Evolutionary conservation across 1,284 basidiomycete species (phyloP), one percentile per base, ranked within the genome.

Genomic region (Porogramme epimiltina): DNA sequence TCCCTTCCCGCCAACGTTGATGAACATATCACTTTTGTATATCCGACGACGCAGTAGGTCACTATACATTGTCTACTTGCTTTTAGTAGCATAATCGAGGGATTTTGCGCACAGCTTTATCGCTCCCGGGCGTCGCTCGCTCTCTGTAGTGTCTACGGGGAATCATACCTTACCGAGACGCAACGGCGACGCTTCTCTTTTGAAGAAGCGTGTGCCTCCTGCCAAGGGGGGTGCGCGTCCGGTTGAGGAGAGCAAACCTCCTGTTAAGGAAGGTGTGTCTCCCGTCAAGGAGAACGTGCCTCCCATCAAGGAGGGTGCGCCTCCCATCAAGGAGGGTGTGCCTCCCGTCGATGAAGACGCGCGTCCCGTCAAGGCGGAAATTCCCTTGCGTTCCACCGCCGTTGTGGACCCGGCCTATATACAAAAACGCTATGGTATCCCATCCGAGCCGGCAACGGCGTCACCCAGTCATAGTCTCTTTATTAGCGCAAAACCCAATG

Each of bases 361-460:
- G n/a, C n/a, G n/a, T n/a, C n/a, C n/a, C n/a, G n/a, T n/a, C n/a
- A n/a, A n/a, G n/a, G n/a, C n/a, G n/a, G n/a, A n/a, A n/a, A n/a
- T n/a, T n/a, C n/a, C n/a, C n/a, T n/a, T n/a, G n/a, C n/a, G n/a
- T n/a, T n/a, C n/a, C n/a, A n/a, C n/a, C n/a, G n/a, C 26, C 16
- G 23, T 18, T 4, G 74, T 84, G 44, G 84, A 82, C 0, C 81
- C 81, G 11, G 62, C 74, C 1, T 85, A 82, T 61, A 63, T 86
- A 45, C 66, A 76, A 49, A 70, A 71, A 5, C 56, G 84, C 33
- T 86, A 85, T 63, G 79, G 78, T 9, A 68, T 70, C 5, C 59
- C 60, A 5, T 82, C 83, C 52, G 70, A 73, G 0, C 77, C 79
- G 1, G 13, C 28, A 10, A 60, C 64, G 4, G 70, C 76, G 2